Base-by-base conservation (phyloP, 2,329 filamentous ascomycete species). In the Epichloe coenophiala region DNA sequence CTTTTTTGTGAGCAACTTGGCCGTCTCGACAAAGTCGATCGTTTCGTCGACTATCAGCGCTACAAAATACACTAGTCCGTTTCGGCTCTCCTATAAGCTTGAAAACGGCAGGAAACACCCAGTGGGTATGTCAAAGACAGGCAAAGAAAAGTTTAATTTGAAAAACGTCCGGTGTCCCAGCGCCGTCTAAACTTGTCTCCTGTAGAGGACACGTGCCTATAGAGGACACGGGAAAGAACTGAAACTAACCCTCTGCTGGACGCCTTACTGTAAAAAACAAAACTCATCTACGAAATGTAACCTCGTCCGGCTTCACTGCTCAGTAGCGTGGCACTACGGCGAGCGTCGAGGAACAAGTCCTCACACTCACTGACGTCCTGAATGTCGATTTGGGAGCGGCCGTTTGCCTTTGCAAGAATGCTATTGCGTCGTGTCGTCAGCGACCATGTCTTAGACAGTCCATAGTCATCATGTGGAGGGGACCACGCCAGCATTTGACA, bases 401-500 rank as follows among this genome's bases (percentile, higher is more conserved):
- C 86, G 64, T 84, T 87, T 62, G 93, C 87, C 64, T 87, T 84
- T 53, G 91, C 88, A 61, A 97, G 77, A 68, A 97, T 95, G 68
- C 86, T 83, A 56, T 62, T 57, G 65, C 21, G 59, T 61, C 51
- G 57, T 53, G 58, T 59, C 54, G 62, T 65, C 56, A 66, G 64
- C 57, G 56, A 56, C 52, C 56, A 54, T 61, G 62, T 64, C 60
- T 67, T 57, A 57, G 58, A 62, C 52, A 49, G 35, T 5, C n/a
- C 33, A 41, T 27, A 44, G 36, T 37, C 12, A 44, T 45, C 35
- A 19, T 37, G 35, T 19, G 33, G 35, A 23, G n/a, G 33, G 12
- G 21, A 2, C 15, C 13, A 49, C 48, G 48, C 41, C 46, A 45
- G n/a, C 27, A 41, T 12, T 47, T 15, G 50, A n/a, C 17, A 40